Percentiles rank a stretch among this genome's conserved stretches.
These are phyloP conservation scores for Melanopsichium pennsylvanicum DNA, from an alignment of 1,284 basidiomycete genomes.

Conservation along the genomic window DNA sequence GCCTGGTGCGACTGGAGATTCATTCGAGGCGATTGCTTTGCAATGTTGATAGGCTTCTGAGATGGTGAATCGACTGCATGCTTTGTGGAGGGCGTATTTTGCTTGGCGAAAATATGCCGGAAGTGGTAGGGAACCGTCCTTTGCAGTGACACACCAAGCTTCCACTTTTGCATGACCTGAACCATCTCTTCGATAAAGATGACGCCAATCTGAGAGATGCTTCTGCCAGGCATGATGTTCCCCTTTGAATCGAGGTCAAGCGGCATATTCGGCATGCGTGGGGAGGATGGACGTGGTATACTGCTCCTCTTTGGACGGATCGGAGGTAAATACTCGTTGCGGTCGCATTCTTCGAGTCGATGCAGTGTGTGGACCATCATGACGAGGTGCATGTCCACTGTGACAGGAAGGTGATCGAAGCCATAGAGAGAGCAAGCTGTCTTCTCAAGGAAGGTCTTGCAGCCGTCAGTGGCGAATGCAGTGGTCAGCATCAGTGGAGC, in stretches of 20 bases:
- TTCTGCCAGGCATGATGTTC: constrained; percentile 7
- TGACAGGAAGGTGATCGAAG: constrained; percentile 28
- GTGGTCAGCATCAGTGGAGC: constrained; percentile 40
- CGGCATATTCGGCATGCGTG: constrained; percentile 15
- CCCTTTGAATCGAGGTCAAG: constrained; percentile 18
- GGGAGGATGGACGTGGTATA: constrained; percentile 22
- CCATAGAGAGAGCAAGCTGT: constrained; percentile 41
- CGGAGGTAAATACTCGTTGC: constrained; percentile 37
- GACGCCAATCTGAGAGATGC: constrained; percentile 43
- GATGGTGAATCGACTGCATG: background rate
- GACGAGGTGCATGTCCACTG: constrained; percentile 30
- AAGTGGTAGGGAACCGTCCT: constrained; percentile 20
- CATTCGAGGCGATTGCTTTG: background rate
- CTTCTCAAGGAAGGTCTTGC: constrained; percentile 45
- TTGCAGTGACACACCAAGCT: constrained; percentile 34
- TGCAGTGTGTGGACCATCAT: constrained; percentile 34
- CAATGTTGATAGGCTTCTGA: background rate
- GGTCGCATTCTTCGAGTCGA: constrained; percentile 40
- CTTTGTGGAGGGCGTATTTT: background rate
- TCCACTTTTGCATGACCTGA: constrained; percentile 46
- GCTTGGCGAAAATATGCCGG: constrained; percentile 13
- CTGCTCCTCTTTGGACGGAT: constrained; percentile 9
- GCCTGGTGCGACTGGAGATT: background rate
- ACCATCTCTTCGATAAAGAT: constrained; percentile 43
- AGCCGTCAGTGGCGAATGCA: constrained; percentile 33